Evolutionary conservation across 108 stramenopile species (phyloP).

Genomic region (Nannochloropsis salina): DNA sequence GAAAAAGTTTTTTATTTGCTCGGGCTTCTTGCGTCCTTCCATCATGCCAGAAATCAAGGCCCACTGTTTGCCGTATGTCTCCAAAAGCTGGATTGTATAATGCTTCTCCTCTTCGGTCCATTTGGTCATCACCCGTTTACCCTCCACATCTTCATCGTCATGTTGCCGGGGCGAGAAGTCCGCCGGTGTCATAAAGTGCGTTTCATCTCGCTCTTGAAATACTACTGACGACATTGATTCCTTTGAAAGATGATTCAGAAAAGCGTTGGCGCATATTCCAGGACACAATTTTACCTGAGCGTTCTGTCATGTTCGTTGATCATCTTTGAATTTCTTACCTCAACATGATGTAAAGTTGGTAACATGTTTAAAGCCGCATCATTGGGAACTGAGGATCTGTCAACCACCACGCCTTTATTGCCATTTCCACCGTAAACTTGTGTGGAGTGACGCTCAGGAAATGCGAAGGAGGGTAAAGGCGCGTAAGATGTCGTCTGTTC

Average conservation of each 20-base stretch:
- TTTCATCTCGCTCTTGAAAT: too few species aligned
- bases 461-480: constrained; percentile 3
- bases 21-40: neutral
- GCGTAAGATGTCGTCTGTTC: neutral
- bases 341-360: too few species aligned
- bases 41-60: neutral
- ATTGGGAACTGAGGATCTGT: too few species aligned
- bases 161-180: neutral
- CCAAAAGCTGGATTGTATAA: neutral
- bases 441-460: neutral
- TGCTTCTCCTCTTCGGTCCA: constrained; percentile 18
- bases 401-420: too few species aligned
- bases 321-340: too few species aligned
- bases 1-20: neutral
- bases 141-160: neutral
- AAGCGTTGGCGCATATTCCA: too few species aligned
- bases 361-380: too few species aligned
- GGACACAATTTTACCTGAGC: too few species aligned
- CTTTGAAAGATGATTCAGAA: too few species aligned
- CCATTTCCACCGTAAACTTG: neutral
- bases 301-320: too few species aligned
- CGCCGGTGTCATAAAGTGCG: too few species aligned
- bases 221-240: too few species aligned
- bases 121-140: neutral
- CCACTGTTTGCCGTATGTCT: constrained; percentile 3